Conservation (phyloP, 2,329 filamentous ascomycete species). For the Verticillium klebahnii region DNA sequence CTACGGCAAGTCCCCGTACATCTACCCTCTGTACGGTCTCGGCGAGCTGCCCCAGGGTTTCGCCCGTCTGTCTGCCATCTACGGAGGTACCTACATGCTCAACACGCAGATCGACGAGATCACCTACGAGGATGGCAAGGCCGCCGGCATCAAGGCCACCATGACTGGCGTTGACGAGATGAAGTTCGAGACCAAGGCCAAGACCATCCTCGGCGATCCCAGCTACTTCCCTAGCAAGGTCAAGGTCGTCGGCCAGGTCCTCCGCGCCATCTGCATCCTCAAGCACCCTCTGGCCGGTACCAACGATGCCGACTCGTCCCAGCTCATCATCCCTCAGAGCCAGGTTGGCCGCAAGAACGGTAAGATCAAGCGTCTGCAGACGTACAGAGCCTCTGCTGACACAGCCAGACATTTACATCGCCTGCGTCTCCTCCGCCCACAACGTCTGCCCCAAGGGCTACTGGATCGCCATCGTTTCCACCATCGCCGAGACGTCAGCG, state of each 20-base stretch:
- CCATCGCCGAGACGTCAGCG: slow-evolving; percentile 83
- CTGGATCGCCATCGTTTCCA: slow-evolving; percentile 98
- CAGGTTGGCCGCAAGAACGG: slow-evolving; percentile 96
- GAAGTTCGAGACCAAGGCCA: slow-evolving; percentile 94
- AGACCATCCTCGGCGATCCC: slow-evolving; percentile 93
- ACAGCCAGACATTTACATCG: slow-evolving; percentile 83
- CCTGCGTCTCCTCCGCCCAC: slow-evolving; percentile 90
- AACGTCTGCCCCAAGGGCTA: slow-evolving; percentile 99
- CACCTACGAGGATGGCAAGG: slow-evolving; percentile 76
- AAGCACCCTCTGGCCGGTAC: slow-evolving; percentile 93
- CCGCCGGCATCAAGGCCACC: slow-evolving; percentile 93
- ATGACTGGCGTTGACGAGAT: slow-evolving; percentile 89
- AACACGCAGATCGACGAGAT: slow-evolving; percentile 93
- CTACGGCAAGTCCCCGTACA: slow-evolving; percentile 98
- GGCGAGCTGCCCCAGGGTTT: slow-evolving; percentile 97
- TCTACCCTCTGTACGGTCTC: slow-evolving; percentile 96
- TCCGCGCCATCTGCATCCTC: slow-evolving; percentile 96
- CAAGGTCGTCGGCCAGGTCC: slow-evolving; percentile 79
- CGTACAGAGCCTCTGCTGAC: slow-evolving; percentile 9
- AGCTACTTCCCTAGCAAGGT: slow-evolving; percentile 94
- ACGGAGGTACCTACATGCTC: slow-evolving; percentile 98
- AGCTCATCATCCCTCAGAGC: slow-evolving; percentile 96
- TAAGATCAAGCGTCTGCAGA: slow-evolving; percentile 34
- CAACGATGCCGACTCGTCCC: slow-evolving; percentile 80
- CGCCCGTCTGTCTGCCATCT: slow-evolving; percentile 94